Evolutionary conservation across 2,329 filamentous ascomycete species (phyloP), one percentile per base, ranked within the genome.

Genomic region (Coleophoma cylindrospora): DNA sequence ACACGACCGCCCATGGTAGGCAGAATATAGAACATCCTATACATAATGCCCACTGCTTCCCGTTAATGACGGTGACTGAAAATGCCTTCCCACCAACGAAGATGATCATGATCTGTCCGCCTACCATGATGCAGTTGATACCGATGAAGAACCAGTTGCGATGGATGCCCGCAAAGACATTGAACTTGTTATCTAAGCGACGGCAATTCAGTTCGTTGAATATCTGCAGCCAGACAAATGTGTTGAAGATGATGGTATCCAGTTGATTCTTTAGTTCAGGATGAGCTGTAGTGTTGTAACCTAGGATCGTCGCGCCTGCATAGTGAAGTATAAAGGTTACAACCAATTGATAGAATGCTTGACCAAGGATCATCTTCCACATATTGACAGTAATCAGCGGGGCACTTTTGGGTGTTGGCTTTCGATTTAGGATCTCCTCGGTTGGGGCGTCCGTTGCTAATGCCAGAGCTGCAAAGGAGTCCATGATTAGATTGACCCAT

Each of bases 131-230:
- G 53, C 76, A 62, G 70, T 88, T 89, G 68, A 96, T 96, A 37
- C 71, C 78, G 41, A 94, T 79, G 72, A 96, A 96, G 76, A 92
- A 94, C 70, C 78, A 86, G 68, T 96, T 96, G 65, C 81, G 80
- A 32, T 78, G 77, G 51, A 96, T 79, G 50, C 89, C 89, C 64
- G 95, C 91, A 53, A 96, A 91, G 56, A 96, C 89, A 70, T 96
- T 96, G 76, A 95, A 90, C 46, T 82, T 79, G 70, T 96, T 96
- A 68, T 96, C 91, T 49, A 96, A 75, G 7, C 91, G 88, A 51
- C 91, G 88, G 70, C 80, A 81, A 66, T 85, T 85, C 69, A 83
- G 77, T 64, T 83, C 75, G 64, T 86, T 86, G 70, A 86, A 87
- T 54, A 86, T 84, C 59, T 87, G 83, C 74, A 86, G 80, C 81